These are phyloP conservation scores for Xylaria sp. DNA, from an alignment of 2,329 filamentous ascomycete genomes.

Conservation along the genomic window DNA sequence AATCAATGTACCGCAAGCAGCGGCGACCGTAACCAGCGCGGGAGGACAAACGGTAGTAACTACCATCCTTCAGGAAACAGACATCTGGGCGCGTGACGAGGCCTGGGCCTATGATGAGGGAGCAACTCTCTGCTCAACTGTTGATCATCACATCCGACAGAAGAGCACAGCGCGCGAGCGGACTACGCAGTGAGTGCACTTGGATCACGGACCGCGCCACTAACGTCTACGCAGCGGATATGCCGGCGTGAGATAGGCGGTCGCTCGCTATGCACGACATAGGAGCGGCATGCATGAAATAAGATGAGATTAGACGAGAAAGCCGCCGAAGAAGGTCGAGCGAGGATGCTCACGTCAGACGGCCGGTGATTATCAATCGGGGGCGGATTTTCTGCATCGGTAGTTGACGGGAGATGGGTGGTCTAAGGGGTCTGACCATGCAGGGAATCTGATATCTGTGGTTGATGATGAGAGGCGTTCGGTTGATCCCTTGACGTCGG, in stretches of 20 bases:
- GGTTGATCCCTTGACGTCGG: conserved; percentile 1
- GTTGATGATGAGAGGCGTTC: conserved; percentile 4
- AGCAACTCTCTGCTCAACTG: background rate
- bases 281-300: conserved; percentile 23
- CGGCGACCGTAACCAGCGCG: conserved; percentile 11
- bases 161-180: background rate
- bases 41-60: conserved; percentile 17
- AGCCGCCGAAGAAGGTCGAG: conserved; percentile 10
- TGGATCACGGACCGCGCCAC: background rate
- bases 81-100: conserved; percentile 15
- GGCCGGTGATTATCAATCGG: conserved; percentile 23
- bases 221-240: conserved; percentile 24
- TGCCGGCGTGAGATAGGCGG: conserved; percentile 23
- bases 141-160: conserved; percentile 6
- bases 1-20: conserved; percentile 23
- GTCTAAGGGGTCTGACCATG: background rate
- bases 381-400: conserved; percentile 17
- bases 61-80: conserved; percentile 7
- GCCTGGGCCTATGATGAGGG: background rate
- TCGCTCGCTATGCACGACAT: conserved; percentile 26
- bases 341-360: conserved; percentile 33
- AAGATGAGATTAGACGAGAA: conserved; percentile 4
- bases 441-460: conserved; percentile 8
- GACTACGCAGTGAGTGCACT: background rate
- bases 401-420: conserved; percentile 13